Base-by-base conservation (phyloP, 2,329 filamentous ascomycete species). In the Fusarium incarnatum region DNA sequence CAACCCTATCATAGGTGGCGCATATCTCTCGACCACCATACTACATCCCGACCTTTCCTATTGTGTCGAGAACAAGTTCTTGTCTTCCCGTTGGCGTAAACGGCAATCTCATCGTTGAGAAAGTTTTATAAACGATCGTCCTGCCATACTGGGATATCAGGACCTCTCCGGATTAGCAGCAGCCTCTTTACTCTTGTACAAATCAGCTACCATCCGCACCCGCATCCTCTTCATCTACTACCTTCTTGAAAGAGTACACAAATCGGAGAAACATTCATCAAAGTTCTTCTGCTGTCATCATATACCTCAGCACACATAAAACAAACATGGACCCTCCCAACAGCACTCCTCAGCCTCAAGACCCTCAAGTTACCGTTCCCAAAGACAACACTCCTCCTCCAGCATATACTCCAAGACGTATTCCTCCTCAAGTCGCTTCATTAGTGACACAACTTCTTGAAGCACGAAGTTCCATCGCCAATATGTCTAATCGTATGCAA, bases 351-450 rank as follows among this genome's bases (percentile, higher is more conserved):
- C 64, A 61, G 27, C 23, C 70, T 42, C 71, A 66, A 25, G 56
- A 56, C 50, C 23, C 67, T 11, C 71, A 66, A 28, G 40, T 46
- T 37, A 28, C 53, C 12, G 34, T 69, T 28, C 70, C 67, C 41
- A 78, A 78, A 60, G 60, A 72, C 20, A 63, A 67, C 37, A 57
- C 72, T 5, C 77, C 77, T 40, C 77, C 77, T 44, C 77, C 77
- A 5, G 77, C 76, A 16, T 79, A 79, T 52, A 74, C 77, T 8
- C 75, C 77, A 28, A 67, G 62, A 22, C 59, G 69, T 28, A 37
- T 61, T 15, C 55, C 62, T 18, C 52, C 65, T 25, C 57, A 72
- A 18, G 47, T 75, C 16, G 23, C 69, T 45, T 30, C 59, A 49
- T 37, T 75, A 34, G 58, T 67, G 13, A 64, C 68, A 22, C 61